A percentile compares a stretch with the other conserved stretches of the same genome.
Evolutionary conservation across 192 early-diverging fungal genomes (phyloP).

Genomic region (Dimargaris verticillata): DNA sequence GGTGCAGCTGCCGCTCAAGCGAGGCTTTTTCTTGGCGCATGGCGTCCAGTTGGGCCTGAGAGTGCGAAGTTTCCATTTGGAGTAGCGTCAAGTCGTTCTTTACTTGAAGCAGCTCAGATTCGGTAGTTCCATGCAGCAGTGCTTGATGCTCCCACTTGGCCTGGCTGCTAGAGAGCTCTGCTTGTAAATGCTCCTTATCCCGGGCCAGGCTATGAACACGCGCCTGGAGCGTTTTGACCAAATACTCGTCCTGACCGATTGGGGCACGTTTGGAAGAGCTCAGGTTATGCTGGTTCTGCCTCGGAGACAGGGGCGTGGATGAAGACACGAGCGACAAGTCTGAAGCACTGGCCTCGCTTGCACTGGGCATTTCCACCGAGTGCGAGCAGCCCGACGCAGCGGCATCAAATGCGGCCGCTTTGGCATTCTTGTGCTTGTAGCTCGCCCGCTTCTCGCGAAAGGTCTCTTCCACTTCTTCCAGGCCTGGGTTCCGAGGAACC

Average conservation of each 20-base stretch:
- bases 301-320: too few relatives aligned
- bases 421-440: neutral
- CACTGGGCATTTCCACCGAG: too few relatives aligned
- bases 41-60: neutral
- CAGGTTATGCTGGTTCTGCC: too few relatives aligned
- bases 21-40: neutral
- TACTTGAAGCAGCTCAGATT: constrained; percentile 3
- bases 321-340: too few relatives aligned
- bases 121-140: neutral
- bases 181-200: neutral
- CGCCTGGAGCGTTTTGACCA: neutral
- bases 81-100: neutral
- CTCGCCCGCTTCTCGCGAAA: constrained; percentile 2
- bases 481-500: neutral
- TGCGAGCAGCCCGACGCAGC: too few relatives aligned
- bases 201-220: neutral
- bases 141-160: neutral
- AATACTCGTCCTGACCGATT: too few relatives aligned
- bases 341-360: too few relatives aligned
- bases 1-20: neutral
- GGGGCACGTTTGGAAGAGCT: too few relatives aligned
- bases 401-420: too few relatives aligned
- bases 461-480: constrained; percentile 2
- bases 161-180: neutral
- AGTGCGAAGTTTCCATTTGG: neutral